A percentile compares a stretch with the other conserved stretches of the same genome.
Evolutionary conservation across 1,284 basidiomycete species (phyloP).

Genomic region (Tetrapyrgos nigripes): DNA sequence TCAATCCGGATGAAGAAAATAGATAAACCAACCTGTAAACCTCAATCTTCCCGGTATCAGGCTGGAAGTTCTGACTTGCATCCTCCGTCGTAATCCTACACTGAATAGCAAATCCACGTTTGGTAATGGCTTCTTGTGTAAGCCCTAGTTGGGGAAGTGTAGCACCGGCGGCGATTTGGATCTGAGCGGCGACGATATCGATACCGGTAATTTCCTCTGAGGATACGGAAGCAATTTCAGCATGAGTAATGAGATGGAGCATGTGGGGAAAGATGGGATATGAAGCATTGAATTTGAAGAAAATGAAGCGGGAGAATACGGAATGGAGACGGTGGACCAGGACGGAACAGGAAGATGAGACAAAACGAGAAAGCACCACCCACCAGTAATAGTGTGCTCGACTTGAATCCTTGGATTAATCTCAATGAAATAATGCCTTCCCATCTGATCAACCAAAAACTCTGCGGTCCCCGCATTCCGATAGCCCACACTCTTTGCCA

Average conservation of each 20-base stretch:
- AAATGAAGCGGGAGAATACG: conserved; percentile 7
- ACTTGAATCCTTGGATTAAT: conserved; percentile 99
- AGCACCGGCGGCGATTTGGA: conserved; percentile 97
- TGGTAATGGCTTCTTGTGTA: conserved; percentile 95
- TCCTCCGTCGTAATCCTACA: conserved; percentile 99
- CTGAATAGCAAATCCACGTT: conserved; percentile 98
- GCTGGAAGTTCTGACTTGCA: conserved; percentile 90
- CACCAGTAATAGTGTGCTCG: conserved; percentile 96
- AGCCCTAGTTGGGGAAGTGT: conserved; percentile 95
- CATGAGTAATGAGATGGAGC: too few species aligned
- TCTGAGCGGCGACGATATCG: conserved; percentile 98
- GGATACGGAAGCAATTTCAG: conserved; percentile 16
- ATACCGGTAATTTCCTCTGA: conserved; percentile 98
- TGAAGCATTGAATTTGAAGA: too few species aligned
- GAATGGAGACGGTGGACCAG: conserved; percentile 5
- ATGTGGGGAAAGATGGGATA: conserved; percentile 15
- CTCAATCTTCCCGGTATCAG: conserved; percentile 99
- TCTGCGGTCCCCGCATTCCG: conserved; percentile 97
- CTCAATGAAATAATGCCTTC: conserved; percentile 98
- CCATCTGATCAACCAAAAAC: conserved; percentile 95
- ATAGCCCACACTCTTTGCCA: conserved; percentile 92
- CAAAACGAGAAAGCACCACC: conserved; percentile 25
- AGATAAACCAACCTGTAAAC: conserved; percentile 47
- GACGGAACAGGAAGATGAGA: not conserved
- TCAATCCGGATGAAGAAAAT: not conserved